Evolutionary conservation across 306 rosid genomes (phyloP), one percentile per base, ranked within the genome.

Genomic region (Cicer yamashitae): DNA sequence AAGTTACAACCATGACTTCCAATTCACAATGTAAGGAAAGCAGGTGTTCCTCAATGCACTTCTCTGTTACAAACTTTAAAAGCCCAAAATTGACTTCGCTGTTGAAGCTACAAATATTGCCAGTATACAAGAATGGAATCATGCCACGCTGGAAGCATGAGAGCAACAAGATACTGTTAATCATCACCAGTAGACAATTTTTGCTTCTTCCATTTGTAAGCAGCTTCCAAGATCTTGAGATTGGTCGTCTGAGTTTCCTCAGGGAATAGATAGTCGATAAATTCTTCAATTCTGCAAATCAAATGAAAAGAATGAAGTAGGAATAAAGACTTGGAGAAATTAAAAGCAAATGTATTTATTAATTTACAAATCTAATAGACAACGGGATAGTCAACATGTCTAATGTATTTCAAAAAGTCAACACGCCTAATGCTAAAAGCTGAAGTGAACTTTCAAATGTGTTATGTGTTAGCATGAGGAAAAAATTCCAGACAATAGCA

Each of bases 191-290:
- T 66, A 58, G 92, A 77, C 53, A 83, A 62, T 53, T 87, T 94
- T 70, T 89, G 99, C 86, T 79, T 92, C 90, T 94, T 94, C 96
- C 99, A 92, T 71, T 79, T 87, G 78, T 92, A 90, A 6, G 99
- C 99, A n/a, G 99, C 99, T 83, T 94, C 98, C 83, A 94, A 79
- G 56, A 92, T 90, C 88, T 90, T 92, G 63, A 92, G 92, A 87
- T 89, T 92, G 10, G 98, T 89, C 6, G 96, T 89, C 79, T 90
- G 96, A 1, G 93, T 81, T 82, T 92, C 98, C 40, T 94, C 96
- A 0, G 97, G 97, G 83, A 94, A 94, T 44, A 90, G 25, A 79
- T 90, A 94, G 74, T 90, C 93, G 4, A 89, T 84, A 85, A 84
- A 89, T 66, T 92, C 96, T 84, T 94, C 98, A 30, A 72, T 89